Base-by-base conservation (phyloP, 768 basidiomycete genomes). In the Cubamyces sp. region DNA sequence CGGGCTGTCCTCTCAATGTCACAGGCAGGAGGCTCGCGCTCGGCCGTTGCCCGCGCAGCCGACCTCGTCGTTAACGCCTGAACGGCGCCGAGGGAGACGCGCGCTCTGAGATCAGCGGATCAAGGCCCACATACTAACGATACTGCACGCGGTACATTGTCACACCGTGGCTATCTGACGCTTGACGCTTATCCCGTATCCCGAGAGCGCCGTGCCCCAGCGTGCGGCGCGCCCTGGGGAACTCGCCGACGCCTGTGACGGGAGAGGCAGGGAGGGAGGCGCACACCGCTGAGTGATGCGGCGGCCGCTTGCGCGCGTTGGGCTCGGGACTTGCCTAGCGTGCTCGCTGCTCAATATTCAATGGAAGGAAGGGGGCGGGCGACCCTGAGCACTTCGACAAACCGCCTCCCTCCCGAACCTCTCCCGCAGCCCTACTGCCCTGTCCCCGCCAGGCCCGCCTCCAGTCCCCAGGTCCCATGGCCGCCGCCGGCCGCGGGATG, bases 301-400 rank as follows among this genome's bases (percentile, higher is more conserved):
- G 19, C 3, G 42, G 8, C 28, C 41, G 54, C 54, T 23, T 45
- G n/a, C 25, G 18, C 41, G 25, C 25, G 45, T 8, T 23, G 34
- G 34, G 45, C 12, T 21, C 19, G 53, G 54, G 45, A 48, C 18
- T 21, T 48, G 43, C 45, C 55, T 2, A 9, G 28, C 28, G 28
- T 30, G 28, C 28, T 30, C 28, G 8, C 8, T 30, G 28, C 28
- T 30, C 28, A 30, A 30, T 3, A 3, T 8, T 30, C 28, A 30
- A 34, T 34, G 34, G 34, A 11, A 5, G 50, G 50, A 8, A 16
- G 3, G 48, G 14, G 50, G 30, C 8, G 43, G 3, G 23, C 47
- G 56, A 57, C 56, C 56, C 56, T 57, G 56, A 5, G 56, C 23
- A 12, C 21, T 21, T 40, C 47, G 34, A 57, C 56, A 39, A 37